A percentile compares a stretch with the other conserved stretches of the same genome.
Conservation (phyloP, 2,329 filamentous ascomycete genomes). For the Aureobasidium sp. region DNA sequence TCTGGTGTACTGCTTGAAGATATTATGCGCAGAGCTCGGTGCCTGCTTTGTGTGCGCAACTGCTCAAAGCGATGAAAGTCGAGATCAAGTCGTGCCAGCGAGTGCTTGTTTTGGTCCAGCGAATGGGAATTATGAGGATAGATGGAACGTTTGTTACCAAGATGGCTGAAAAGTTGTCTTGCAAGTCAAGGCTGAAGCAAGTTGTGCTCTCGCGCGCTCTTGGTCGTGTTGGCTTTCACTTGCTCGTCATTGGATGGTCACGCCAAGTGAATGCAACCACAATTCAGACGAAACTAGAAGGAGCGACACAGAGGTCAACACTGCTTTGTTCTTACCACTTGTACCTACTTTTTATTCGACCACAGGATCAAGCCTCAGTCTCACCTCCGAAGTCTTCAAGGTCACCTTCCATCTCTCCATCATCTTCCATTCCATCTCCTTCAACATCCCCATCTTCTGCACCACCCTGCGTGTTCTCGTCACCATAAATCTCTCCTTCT, state of each 20-base stretch:
- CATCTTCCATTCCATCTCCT: constrained; percentile 8
- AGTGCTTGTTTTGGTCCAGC: background rate
- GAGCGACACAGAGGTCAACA: background rate
- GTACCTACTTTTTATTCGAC: background rate
- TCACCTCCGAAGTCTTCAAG: constrained; percentile 12
- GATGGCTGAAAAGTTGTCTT: background rate
- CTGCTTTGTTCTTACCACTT: background rate
- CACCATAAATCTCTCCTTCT: background rate
- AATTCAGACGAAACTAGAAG: background rate
- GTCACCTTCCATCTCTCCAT: constrained; percentile 14
- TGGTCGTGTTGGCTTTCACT: background rate
- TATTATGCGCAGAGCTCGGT: background rate
- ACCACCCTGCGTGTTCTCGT: background rate
- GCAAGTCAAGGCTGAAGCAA: background rate
- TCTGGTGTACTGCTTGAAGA: background rate
- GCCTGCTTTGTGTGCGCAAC: background rate
- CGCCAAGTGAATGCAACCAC: background rate
- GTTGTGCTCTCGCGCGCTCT: background rate
- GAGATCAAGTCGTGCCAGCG: background rate
- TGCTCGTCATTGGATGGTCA: background rate
- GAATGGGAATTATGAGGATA: too few species aligned
- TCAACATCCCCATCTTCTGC: constrained; percentile 10
- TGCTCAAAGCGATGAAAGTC: background rate
- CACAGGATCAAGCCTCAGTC: background rate
- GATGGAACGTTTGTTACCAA: background rate